Base-by-base conservation (phyloP, 1,284 basidiomycete species). In the Boletus sp. region DNA sequence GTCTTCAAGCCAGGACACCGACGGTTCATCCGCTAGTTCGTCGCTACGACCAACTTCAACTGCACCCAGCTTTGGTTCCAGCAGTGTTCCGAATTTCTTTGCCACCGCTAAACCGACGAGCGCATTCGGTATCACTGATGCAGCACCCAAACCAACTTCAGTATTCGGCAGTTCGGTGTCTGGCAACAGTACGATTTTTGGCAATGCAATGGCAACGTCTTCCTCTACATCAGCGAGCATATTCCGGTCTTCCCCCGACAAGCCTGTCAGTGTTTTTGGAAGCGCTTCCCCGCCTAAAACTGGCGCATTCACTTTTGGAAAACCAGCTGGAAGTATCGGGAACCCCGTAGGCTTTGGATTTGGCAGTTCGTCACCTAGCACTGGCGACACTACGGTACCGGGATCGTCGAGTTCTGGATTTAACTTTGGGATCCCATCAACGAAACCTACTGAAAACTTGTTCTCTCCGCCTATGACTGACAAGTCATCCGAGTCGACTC, bases 281-380 rank as follows among this genome's bases (percentile, higher is more conserved):
- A 59, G 54, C 25, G 65, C 61, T 37, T 57, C 62, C 14, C 52
- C 51, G 6, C 52, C 65, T 1, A 67, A 61, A 52, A 38, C 53
- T 14, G 22, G 47, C 9, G 26, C 51, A 1, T 66, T 66, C 43
- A 26, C 51, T 5, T 67, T 69, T 29, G 64, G 64, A 37, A 69
- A 66, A 39, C 51, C 59, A 13, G 61, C 63, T 12, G 78, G 78
- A 42, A 78, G 71, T 55, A 70, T 81, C 29, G 79, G 81, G 5
- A 80, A 78, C 55, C 75, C 79, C 4, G 75, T 81, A 14, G 80
- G 81, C 4, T 80, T 78, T 49, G 70, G 68, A 16, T 82, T 81
- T 53, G 80, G 77, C 8, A 70, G 65, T 54, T 66, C 72, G 33
- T 50, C 70, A 2, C 62, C 68, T 30, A 67, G 69, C 26, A 53